Base-by-base conservation (phyloP, 768 basidiomycete species). In the Mycena indigotica region DNA sequence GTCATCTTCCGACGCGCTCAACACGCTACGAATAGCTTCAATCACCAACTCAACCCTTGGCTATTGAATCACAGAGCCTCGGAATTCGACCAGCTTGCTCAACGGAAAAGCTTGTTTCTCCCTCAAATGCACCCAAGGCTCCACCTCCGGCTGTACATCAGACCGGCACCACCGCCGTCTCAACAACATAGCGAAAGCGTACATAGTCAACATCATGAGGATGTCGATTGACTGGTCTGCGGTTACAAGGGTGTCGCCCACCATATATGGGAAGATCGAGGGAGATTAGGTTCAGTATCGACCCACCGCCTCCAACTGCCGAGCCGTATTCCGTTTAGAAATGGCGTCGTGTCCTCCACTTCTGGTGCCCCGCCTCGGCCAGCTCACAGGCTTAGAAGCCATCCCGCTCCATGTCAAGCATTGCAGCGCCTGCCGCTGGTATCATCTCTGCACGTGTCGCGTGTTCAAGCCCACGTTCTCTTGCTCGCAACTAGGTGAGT, bases 91-190 rank as follows among this genome's bases (percentile, higher is more conserved):
- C 19, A 17, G 32, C 54, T 57, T 5, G 63, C 59, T 10, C 66
- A 65, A 12, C 73, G 79, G 23, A 70, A 73, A 19, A 79, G 78
- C 50, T 61, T 82, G 21, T 84, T 84, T 59, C 71, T 80, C 30
- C 82, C 82, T 0, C 82, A 1, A 80, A 80, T 66, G 83, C 82
- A 4, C 82, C 82, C 6, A 83, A 80, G 19, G 51, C 77, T 5
- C 70, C 28, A 25, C 65, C 64, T 41, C 21, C 51, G 17, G 53
- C 61, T 58, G 56, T 60, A 62, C 28, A 59, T 59, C 17, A 45
- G 60, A 24, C 41, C 49, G n/a, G 50, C 57, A 10, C 64, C 61
- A 3, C 64, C 58, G 19, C 56, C 56, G 3, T 57, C 61, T 15
- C 52, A 56, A 26, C 58, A 59, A 26, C 55, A 50, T 5, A 55